Base-by-base conservation (phyloP, 2,329 filamentous ascomycete species). In the Claviceps quebecensis region DNA sequence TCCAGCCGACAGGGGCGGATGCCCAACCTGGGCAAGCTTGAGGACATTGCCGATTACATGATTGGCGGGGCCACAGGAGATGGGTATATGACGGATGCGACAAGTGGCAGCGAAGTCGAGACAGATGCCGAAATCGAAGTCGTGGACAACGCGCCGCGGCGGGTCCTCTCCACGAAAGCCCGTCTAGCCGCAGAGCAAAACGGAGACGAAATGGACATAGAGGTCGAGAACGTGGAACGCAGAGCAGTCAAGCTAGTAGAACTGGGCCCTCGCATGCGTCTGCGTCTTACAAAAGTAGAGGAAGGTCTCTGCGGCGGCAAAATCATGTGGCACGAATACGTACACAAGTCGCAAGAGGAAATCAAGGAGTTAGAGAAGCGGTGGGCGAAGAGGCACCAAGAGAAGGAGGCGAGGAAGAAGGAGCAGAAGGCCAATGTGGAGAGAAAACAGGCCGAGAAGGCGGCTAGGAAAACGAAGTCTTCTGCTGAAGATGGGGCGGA, bases 61-160 rank as follows among this genome's bases (percentile, higher is more conserved):
- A 84, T 95, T 39, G 89, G 94, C 52, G 83, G 82, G 2, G 87
- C 87, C 41, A 78, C 79, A 19, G 83, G 81, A 14, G 74, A 80
- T 17, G 74, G 91, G 3, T 98, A 97, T 67, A 86, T 90, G 59
- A 93, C 87, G 4, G 91, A 93, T 53, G 78, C 70, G 19, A 85
- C 82, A 1, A 95, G 87, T 56, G 93, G 94, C 52, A 95, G 87
- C 41, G 93, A 98, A 64, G 73, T 86, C 23, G 93, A 97, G 56
- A 96, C 91, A 0, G 93, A 98, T 62, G 90, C 88, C 44, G 93
- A 98, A 67, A 87, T 98, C 11, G 93, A 98, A 64, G 81, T 98
- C 22, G 78, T 74, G 17, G 81, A 82, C 70, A 77, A 72, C 53
- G 70, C 81, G 51, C 72, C 82, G 1, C 75, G 79, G 59, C 84